Conservation (phyloP, 1,139 yeast genomes). For the Eremothecium cymbalariae region DNA sequence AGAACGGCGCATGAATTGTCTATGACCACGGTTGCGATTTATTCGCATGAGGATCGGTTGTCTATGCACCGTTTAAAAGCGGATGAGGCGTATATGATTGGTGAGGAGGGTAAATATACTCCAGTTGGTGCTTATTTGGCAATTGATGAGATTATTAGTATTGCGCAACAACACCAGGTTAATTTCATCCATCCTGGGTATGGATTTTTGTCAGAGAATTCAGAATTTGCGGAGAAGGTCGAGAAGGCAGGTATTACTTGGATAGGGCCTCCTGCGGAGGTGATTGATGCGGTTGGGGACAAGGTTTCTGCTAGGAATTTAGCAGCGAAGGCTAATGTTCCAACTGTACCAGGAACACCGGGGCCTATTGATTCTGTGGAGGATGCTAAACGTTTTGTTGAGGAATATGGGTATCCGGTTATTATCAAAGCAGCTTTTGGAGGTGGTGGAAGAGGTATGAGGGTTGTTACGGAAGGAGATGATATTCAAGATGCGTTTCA, state of each 20-base stretch:
- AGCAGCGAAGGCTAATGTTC: constrained; percentile 76
- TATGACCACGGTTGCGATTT: constrained; percentile 96
- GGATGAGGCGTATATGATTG: constrained; percentile 88
- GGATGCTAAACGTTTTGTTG: constrained; percentile 74
- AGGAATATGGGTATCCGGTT: constrained; percentile 84
- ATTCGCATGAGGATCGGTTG: constrained; percentile 91
- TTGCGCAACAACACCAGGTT: constrained; percentile 81
- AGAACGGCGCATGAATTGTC: constrained; percentile 97
- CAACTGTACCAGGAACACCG: constrained; percentile 96
- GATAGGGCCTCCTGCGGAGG: constrained; percentile 87
- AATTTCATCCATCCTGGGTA: constrained; percentile 99
- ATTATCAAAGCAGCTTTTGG: constrained; percentile 98
- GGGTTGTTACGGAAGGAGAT: constrained; percentile 97
- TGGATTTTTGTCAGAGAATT: constrained; percentile 90
- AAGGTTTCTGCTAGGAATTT: constrained; percentile 89
- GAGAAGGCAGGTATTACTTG: constrained; percentile 88
- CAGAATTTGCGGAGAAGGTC: constrained; percentile 89
- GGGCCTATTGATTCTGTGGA: constrained; percentile 83
- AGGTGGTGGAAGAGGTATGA: constrained; percentile 99
- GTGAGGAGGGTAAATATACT: constrained; percentile 78
- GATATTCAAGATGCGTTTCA: constrained; percentile 84
- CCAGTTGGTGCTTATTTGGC: constrained; percentile 97
- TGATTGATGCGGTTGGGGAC: constrained; percentile 96
- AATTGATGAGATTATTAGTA: constrained; percentile 86
- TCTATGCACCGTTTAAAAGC: constrained; percentile 93